Evolutionary conservation across 805 yeast species (phyloP), one percentile per base, ranked within the genome.

Genomic region (Lipomyces spencermartinsiae): DNA sequence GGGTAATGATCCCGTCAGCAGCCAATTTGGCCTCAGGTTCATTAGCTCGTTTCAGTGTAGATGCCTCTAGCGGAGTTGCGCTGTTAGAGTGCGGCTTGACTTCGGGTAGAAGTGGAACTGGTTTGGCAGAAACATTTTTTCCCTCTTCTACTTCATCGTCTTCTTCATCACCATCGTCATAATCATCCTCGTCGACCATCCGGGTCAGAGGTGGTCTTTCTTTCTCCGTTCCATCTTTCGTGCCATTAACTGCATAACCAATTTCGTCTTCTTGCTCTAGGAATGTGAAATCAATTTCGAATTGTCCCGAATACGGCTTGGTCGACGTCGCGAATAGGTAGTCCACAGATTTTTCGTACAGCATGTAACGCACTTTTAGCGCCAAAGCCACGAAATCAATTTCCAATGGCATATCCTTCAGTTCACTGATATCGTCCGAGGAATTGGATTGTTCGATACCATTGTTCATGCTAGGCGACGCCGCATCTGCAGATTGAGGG

Each of bases 91-190:
- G 60, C 10, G 65, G 43, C 25, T 56, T 61, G 35, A 34, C 35
- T 10, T 58, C 68, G 10, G 1, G 49, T 14, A 43, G 4, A 16
- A 8, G 22, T 43, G n/a, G 49, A 43, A 16, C n/a, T 43, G 49
- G 22, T 53, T 53, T 53, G 33, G 35, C 34, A 12, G 78, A 78
- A 22, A 76, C 76, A 35, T 59, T 53, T 37, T 39, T 65, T 12
- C 64, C 71, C 16, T 76, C 75, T 8, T 70, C 76, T 1, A 75
- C 78, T 5, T 78, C 81, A 12, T 78, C 81, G 8, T 78, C 83
- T 34, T 76, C 79, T n/a, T 81, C 83, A 22, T 80, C 79, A 37
- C 81, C 80, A 55, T 80, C 80, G 59, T 79, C 78, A 35, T 79
- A 79, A 56, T 77, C 78, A 14, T 72, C 76, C 12, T 67, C 69